Evolutionary conservation across 139 green algal species (phyloP).

Genomic region (Prasinococcaceae sp.): DNA sequence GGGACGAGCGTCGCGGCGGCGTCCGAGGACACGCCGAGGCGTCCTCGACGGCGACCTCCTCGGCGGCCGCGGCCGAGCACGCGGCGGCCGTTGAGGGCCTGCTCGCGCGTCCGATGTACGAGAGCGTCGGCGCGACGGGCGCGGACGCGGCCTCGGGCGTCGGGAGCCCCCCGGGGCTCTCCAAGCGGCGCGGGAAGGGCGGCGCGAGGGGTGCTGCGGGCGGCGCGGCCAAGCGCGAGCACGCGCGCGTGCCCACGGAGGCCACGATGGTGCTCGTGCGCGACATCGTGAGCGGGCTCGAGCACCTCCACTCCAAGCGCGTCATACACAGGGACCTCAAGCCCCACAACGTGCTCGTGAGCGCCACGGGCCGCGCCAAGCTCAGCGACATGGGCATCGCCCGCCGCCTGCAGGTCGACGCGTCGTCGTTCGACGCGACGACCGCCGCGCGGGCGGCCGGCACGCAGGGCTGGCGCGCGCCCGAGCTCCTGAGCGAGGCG

Average conservation of each 20-base stretch:
- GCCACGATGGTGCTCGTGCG: constrained; percentile 9
- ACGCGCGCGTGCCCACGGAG: background rate
- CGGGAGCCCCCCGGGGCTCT: too few species aligned
- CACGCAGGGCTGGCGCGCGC: constrained; percentile 89
- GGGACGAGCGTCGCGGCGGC: background rate
- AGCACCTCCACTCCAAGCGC: constrained; percentile 20
- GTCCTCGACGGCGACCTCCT: too few species aligned
- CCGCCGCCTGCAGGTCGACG: constrained; percentile 5
- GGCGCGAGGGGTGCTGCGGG: too few species aligned
- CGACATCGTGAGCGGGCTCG: constrained; percentile 35
- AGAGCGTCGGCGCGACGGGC: too few species aligned
- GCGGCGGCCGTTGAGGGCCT: too few species aligned
- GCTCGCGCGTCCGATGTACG: too few species aligned
- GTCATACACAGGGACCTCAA: constrained; percentile 27
- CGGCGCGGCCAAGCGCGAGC: too few species aligned
- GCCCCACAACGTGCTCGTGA: constrained; percentile 23
- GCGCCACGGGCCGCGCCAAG: constrained; percentile 12
- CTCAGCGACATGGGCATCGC: constrained; percentile 22
- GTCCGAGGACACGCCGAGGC: background rate
- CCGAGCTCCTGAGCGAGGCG: constrained; percentile 67
- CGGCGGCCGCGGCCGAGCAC: too few species aligned
- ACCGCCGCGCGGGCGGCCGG: constrained; percentile 28
- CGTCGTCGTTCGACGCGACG: constrained; percentile 11
- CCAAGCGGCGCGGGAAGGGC: too few species aligned
- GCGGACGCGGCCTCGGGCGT: too few species aligned